Percentiles rank a stretch among this genome's conserved stretches.
Conservation (phyloP, 768 basidiomycete genomes). For the Russula olivacea region DNA sequence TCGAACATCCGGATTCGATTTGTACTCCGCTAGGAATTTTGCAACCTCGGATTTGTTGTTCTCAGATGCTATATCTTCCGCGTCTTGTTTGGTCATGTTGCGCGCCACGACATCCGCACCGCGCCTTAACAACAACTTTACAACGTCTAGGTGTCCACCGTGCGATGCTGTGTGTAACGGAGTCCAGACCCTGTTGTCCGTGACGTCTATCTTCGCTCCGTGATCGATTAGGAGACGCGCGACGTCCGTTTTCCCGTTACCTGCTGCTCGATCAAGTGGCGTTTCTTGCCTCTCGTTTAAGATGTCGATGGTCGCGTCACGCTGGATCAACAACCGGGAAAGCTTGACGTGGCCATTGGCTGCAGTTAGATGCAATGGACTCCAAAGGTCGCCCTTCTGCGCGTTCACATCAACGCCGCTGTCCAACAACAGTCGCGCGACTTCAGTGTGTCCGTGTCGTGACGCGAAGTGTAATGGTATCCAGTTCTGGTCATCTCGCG, state of each 20-base stretch:
- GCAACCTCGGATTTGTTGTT: not conserved
- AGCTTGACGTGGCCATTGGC: not conserved
- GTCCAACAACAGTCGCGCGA: not conserved
- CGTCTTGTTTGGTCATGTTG: not conserved
- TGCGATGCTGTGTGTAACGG: slow-evolving; percentile 5
- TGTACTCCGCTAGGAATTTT: not conserved
- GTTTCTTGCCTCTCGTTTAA: not conserved
- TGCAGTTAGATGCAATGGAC: not conserved
- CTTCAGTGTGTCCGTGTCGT: not conserved
- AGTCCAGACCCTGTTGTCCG: not conserved
- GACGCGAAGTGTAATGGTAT: slow-evolving; percentile 1
- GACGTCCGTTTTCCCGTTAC: not conserved
- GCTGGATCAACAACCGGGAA: not conserved
- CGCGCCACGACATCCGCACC: not conserved
- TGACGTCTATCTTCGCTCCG: slow-evolving; percentile 1
- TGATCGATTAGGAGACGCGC: slow-evolving; percentile 6
- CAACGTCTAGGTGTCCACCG: not conserved
- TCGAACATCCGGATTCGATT: not conserved
- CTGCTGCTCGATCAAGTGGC: slow-evolving; percentile 3
- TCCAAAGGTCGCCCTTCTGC: not conserved
- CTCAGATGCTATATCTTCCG: not conserved
- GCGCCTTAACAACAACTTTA: not conserved
- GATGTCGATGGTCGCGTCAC: not conserved
- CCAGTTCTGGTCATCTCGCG: not conserved
- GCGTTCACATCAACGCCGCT: not conserved